Conservation (phyloP, 352 stramenopile species). For the Globisporangium lucens region DNA sequence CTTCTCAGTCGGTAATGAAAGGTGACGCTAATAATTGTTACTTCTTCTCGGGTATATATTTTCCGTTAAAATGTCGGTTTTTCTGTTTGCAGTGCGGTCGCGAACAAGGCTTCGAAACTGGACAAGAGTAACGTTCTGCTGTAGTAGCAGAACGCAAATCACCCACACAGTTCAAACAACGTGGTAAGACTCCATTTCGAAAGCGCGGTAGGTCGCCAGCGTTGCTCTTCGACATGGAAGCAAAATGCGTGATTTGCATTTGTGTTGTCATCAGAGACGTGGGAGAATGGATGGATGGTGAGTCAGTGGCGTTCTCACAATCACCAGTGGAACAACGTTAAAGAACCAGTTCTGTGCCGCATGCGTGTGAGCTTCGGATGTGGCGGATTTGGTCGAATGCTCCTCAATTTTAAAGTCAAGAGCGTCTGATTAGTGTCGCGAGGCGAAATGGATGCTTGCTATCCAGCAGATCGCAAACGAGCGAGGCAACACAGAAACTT, state of each 20-base stretch:
- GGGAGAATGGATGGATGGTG: background rate
- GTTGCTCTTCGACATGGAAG: too few relatives aligned
- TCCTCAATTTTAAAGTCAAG: background rate
- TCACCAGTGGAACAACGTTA: background rate
- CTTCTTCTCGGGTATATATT: background rate
- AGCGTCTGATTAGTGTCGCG: too few relatives aligned
- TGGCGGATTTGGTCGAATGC: conserved; percentile 3
- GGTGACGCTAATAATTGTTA: too few relatives aligned
- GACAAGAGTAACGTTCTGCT: too few relatives aligned
- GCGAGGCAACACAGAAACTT: background rate
- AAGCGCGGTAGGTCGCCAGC: too few relatives aligned
- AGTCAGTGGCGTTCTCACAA: background rate
- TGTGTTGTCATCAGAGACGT: background rate
- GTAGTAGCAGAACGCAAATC: background rate
- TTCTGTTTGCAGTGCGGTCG: background rate
- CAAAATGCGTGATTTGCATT: background rate
- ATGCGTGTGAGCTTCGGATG: background rate
- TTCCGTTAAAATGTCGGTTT: background rate
- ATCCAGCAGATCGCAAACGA: background rate
- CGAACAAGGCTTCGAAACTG: too few relatives aligned
- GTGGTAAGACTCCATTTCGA: too few relatives aligned
- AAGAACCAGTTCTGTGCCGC: background rate
- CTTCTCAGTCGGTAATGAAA: too few relatives aligned
- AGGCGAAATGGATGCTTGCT: background rate
- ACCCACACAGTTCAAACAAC: background rate